phyloP scores from a whole-genome alignment of 139 green algal genomes.

The Ulvella scutata region DNA sequence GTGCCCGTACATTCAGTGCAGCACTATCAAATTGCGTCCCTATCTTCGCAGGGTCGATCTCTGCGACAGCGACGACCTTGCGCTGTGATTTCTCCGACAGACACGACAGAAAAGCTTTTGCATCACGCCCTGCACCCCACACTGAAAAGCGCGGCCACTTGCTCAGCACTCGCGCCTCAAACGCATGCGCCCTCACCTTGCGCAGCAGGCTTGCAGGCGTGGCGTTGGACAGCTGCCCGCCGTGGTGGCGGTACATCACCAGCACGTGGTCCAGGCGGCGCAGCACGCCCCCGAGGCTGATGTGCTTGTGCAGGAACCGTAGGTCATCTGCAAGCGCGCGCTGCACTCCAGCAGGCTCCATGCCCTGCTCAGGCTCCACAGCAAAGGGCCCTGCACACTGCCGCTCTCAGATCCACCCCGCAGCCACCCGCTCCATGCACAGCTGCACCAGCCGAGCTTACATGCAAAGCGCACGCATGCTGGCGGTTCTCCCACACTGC shows the following conservation, averaged over 20 bases:
- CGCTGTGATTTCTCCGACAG: not conserved
- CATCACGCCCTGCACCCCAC: constrained; percentile 1
- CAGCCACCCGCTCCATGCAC: too few relatives aligned
- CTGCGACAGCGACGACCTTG: not conserved
- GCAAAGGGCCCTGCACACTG: not conserved
- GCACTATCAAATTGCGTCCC: not conserved
- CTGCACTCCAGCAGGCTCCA: not conserved
- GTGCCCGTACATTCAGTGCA: not conserved
- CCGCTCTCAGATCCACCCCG: too few relatives aligned
- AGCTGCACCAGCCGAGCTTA: too few relatives aligned
- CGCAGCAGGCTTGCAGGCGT: not conserved
- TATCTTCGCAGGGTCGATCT: not conserved
- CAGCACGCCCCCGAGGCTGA: not conserved
- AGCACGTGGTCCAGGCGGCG: not conserved
- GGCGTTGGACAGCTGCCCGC: not conserved
- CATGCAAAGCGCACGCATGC: too few relatives aligned
- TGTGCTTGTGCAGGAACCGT: constrained; percentile 2
- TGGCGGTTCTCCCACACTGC: too few relatives aligned
- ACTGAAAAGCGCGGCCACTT: not conserved
- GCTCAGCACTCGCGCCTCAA: not conserved
- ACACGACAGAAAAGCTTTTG: not conserved
- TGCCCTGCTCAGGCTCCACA: not conserved
- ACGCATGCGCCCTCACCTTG: not conserved
- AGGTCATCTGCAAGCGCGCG: constrained; percentile 3
- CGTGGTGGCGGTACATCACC: constrained; percentile 4